Evolutionary conservation across 495 filamentous ascomycete species (phyloP).

Genomic region (Penicillium alfredii): DNA sequence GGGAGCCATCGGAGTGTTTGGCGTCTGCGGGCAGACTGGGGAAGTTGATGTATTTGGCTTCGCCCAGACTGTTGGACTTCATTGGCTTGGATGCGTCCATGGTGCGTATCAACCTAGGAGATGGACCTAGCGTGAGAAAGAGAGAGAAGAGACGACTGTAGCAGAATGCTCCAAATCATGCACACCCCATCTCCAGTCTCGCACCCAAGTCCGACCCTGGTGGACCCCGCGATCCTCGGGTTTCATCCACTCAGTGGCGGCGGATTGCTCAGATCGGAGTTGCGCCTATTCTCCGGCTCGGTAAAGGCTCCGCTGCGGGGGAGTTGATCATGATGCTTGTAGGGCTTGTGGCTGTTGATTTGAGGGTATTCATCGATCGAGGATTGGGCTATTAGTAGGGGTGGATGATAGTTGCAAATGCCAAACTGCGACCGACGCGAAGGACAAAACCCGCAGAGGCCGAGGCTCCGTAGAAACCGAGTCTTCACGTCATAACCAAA

Average conservation of each 20-base stretch:
- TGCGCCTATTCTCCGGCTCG: slow-evolving; percentile 19
- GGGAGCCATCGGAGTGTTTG: slow-evolving; percentile 54
- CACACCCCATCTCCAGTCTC: no score
- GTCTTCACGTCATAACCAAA: no score
- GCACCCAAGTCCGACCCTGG: slow-evolving; percentile 19
- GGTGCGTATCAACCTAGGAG: neutral
- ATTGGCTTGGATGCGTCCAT: slow-evolving; percentile 27
- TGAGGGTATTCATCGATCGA: no score
- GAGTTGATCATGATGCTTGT: neutral
- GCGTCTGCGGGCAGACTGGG: slow-evolving; percentile 50
- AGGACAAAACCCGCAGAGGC: no score
- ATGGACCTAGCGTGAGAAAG: slow-evolving; percentile 1
- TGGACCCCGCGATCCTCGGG: slow-evolving; percentile 15
- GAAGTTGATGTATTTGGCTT: slow-evolving; percentile 59
- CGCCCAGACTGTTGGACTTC: slow-evolving; percentile 19
- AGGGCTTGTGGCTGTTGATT: neutral
- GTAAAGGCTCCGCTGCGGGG: no score
- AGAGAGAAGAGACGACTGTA: neutral
- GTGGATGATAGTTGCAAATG: no score
- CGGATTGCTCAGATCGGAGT: slow-evolving; percentile 24
- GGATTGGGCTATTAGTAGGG: no score
- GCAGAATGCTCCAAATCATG: no score
- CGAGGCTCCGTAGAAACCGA: no score
- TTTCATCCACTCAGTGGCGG: slow-evolving; percentile 14
- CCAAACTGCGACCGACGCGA: no score